Evolutionary conservation across 2,329 filamentous ascomycete species (phyloP), one percentile per base, ranked within the genome.

Genomic region (Xylaria sp.): DNA sequence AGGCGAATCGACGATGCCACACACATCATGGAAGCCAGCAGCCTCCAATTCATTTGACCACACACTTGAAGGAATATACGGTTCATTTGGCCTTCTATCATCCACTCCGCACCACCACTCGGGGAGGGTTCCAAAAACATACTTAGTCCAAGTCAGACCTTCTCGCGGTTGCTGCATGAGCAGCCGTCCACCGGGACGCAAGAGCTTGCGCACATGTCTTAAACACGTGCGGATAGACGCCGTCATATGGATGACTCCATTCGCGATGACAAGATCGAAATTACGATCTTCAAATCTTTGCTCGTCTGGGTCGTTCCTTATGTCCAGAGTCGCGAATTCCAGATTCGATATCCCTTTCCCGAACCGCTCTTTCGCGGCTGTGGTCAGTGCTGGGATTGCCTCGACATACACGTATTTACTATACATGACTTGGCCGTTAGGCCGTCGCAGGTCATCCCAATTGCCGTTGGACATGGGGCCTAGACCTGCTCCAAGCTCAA

Each of bases 21-120:
- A 14, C 4, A n/a, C 2, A 1, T 27, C 30, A 19, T 24, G 30
- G 34, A 57, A 57, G 2, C 54, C 34, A 5, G 34, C 9, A 27
- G 54, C 36, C 1, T 3, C 7, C 1, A 57, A 8, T 21, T 24
- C 34, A 2, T 14, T 14, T 11, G 1, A 2, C 60, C 47, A 62
- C 14, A 24, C 2, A 21, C 9, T 12, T 32, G 12, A 19, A 42
- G 14, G 12, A 5, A 62, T 4, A 27, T 27, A 62, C 3, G 60
- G 48, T 7, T 54, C 60, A 17, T 62, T 48, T 27, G 8, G 11
- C 27, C 60, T 54, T 5, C 48, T 36, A 17, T 62, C 48, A 5
- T 62, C 21, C 2, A 19, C 34, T 1, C 60, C 60, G 34, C 60
- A 55, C 60, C 60, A 63, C 60, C 60, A 63, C 1, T 11, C n/a